These are phyloP conservation scores for Lolium multiflorum DNA, from an alignment of 176 grass and related monocot genomes.

Conservation along the genomic window DNA sequence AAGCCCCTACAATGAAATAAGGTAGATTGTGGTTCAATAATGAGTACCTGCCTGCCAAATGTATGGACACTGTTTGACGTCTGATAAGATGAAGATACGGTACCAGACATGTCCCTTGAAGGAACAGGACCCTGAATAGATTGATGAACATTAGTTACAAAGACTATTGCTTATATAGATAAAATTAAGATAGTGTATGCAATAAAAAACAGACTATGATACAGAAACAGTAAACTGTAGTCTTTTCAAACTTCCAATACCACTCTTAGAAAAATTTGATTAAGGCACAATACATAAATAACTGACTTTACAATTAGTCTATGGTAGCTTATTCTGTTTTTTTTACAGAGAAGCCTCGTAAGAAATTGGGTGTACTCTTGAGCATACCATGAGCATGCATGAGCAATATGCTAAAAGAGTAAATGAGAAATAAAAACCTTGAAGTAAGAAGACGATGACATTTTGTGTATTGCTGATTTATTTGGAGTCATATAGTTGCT, in stretches of 20 bases:
- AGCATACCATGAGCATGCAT: slow-evolving; percentile 3
- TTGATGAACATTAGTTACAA: slow-evolving; percentile 31
- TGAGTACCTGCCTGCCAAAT: slow-evolving; percentile 59
- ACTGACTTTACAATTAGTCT: background rate
- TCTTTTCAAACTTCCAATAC: background rate
- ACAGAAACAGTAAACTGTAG: background rate
- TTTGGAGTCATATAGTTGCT: slow-evolving; percentile 39
- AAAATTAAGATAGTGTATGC: slow-evolving; percentile 11
- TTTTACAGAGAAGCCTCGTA: background rate
- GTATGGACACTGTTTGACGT: slow-evolving; percentile 42
- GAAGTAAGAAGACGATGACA: slow-evolving; percentile 67
- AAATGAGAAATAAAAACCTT: slow-evolving; percentile 47
- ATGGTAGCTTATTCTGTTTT: background rate
- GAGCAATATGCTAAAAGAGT: slow-evolving; percentile 11
- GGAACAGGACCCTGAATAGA: slow-evolving; percentile 50
- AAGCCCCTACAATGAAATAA: background rate
- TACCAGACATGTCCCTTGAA: slow-evolving; percentile 34
- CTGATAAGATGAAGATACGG: slow-evolving; percentile 42
- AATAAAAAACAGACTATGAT: background rate
- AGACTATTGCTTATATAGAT: background rate
- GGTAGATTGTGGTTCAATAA: slow-evolving; percentile 29
- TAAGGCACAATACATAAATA: background rate
- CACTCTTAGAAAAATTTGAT: background rate
- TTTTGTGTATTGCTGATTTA: slow-evolving; percentile 59
- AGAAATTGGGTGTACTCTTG: background rate